Base-by-base conservation (phyloP, 2,329 filamentous ascomycete species). In the Fusarium sp. region DNA sequence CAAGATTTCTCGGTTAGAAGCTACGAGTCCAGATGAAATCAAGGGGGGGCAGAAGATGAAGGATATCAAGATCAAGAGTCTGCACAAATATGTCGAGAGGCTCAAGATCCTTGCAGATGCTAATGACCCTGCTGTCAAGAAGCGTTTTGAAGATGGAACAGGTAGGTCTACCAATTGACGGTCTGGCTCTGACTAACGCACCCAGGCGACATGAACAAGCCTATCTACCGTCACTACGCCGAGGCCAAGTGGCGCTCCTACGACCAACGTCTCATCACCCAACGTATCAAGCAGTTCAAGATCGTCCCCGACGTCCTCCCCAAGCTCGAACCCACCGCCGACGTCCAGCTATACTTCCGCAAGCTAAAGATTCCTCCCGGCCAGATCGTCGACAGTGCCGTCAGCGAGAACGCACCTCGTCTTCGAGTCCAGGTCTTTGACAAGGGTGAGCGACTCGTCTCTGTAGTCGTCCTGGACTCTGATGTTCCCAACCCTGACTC, bases 51-150 rank as follows among this genome's bases (percentile, higher is more conserved):
- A 91, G 79, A 79, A 81, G 69, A 87, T 86, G 76, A 93, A 94
- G 83, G 88, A 93, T 78, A 86, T 85, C 65, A 88, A 89, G 73
- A 78, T 98, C 68, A 84, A 84, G 49, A 92, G 91, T 74, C 89
- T 98, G 90, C 86, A 89, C 78, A 85, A 88, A 73, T 85, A 94
- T 76, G 79, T 98, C 61, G 92, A 97, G 79, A 82, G 91, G 60
- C 85, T 97, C 79, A 97, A 98, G 88, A 92, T 99, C 42, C 84
- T 93, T 70, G 95, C 94, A 29, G 96, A 99, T 79, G 94, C 97
- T 82, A 98, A 98, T 81, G 96, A 98, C 79, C 96, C 96, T 2
- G 77, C 94, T 41, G 94, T 98, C 69, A 98, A 98, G 89, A 93
- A 94, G 83, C 91, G 89, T 74, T 98, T 97, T 75, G 96, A 99